These are phyloP conservation scores for Elsinoe ampelina DNA, from an alignment of 2,329 filamentous ascomycete species.

Conservation along the genomic window DNA sequence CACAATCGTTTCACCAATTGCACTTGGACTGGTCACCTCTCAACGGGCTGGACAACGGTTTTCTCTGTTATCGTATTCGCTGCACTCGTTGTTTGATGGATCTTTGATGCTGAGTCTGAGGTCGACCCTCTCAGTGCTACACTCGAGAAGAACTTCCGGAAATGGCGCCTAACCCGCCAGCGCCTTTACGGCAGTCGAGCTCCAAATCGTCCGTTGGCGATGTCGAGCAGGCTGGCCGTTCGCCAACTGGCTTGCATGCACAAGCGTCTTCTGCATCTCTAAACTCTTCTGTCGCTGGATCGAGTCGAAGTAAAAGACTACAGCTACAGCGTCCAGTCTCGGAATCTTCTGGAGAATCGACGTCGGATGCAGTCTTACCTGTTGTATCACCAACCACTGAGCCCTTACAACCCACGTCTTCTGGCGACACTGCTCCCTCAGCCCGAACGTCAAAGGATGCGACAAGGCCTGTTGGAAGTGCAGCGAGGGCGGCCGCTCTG, in stretches of 20 bases:
- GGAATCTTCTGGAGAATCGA: conserved; percentile 16
- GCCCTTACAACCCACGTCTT: conserved; percentile 4
- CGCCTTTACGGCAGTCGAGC: conserved; percentile 2
- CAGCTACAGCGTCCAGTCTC: conserved; percentile 15
- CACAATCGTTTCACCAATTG: conserved; percentile 6
- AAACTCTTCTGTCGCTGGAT: conserved; percentile 18
- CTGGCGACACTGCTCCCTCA: not conserved
- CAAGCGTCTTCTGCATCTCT: conserved; percentile 28
- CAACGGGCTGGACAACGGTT: conserved; percentile 4
- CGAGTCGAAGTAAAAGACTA: conserved; percentile 17
- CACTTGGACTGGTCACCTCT: not conserved
- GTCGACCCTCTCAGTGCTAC: not conserved
- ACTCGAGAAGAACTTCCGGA: not conserved
- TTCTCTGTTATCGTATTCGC: conserved; percentile 2
- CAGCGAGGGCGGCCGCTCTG: conserved; percentile 17
- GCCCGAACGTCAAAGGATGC: conserved; percentile 13
- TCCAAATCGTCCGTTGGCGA: conserved; percentile 5
- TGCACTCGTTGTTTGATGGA: conserved; percentile 3
- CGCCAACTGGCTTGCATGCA: conserved; percentile 24
- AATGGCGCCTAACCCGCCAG: conserved; percentile 9
- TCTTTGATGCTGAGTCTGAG: not conserved
- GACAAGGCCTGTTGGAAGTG: conserved; percentile 16
- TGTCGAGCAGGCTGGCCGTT: conserved; percentile 27
- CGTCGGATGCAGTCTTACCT: conserved; percentile 15
- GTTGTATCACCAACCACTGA: conserved; percentile 2